Evolutionary conservation across 495 filamentous ascomycete genomes (phyloP).

Genomic region (Podospora sp.): DNA sequence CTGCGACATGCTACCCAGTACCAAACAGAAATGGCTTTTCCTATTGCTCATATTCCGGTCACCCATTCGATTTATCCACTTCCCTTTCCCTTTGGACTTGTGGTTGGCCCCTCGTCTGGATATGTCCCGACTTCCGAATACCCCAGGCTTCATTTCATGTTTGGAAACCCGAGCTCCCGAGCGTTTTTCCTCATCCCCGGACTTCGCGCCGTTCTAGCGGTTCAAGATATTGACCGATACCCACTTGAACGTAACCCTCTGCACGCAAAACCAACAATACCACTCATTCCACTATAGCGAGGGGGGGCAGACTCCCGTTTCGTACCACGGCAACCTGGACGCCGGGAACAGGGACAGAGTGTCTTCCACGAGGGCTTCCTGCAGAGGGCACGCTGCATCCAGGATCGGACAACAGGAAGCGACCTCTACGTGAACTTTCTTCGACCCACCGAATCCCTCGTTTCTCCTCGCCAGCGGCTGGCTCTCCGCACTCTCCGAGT

Average conservation of each 20-base stretch:
- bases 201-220: not conserved
- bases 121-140: not conserved
- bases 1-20: not conserved
- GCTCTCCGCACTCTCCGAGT: not conserved
- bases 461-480: not conserved
- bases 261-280: not conserved
- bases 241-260: not conserved
- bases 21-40: not conserved
- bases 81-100: not conserved
- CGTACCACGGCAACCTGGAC: not conserved
- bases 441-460: not conserved
- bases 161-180: not conserved
- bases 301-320: not conserved
- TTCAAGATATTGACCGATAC: not conserved
- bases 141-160: not conserved
- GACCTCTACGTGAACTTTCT: not conserved
- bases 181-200: not conserved
- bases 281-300: not conserved
- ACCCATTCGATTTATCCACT: not conserved
- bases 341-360: not conserved
- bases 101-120: not conserved
- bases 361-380: not conserved
- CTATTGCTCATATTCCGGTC: not conserved
- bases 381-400: not conserved
- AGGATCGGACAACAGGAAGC: not conserved